A percentile compares a stretch with the other conserved stretches of the same genome.
phyloP scores from a whole-genome alignment of 2,329 filamentous ascomycete genomes.

The Mariannaea elegans region DNA sequence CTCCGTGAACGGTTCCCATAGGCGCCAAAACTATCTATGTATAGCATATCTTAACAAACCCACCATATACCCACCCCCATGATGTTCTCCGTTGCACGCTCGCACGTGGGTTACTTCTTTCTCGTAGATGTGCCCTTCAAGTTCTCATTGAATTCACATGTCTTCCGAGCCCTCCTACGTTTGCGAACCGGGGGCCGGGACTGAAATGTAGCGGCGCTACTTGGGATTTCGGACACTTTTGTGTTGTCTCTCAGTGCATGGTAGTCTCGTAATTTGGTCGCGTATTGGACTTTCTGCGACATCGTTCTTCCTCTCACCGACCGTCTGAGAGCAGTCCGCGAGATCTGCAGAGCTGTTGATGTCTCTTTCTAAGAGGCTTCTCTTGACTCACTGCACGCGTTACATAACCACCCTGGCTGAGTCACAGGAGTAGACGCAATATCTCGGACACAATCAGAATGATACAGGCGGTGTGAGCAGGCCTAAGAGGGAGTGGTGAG shows the following conservation, averaged over 20 bases:
- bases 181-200: too few relatives aligned
- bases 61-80: conserved; percentile 2
- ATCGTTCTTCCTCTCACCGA: neutral
- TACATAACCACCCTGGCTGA: conserved; percentile 54
- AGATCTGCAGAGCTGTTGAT: conserved; percentile 22
- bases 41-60: conserved; percentile 14
- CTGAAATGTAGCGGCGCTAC: neutral
- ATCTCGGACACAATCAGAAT: conserved; percentile 55
- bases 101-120: conserved; percentile 2
- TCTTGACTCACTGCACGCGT: conserved; percentile 46
- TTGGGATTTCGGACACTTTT: neutral
- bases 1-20: conserved; percentile 14
- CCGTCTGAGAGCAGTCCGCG: conserved; percentile 1
- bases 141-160: neutral
- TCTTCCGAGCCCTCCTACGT: neutral
- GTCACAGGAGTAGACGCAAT: conserved; percentile 48
- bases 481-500: conserved; percentile 44
- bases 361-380: conserved; percentile 40
- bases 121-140: neutral
- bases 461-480: conserved; percentile 57
- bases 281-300: conserved; percentile 1
- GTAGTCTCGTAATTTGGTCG: conserved; percentile 5
- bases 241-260: conserved; percentile 4
- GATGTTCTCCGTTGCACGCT: neutral
- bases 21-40: conserved; percentile 14